phyloP scores from a whole-genome alignment of 2,329 filamentous ascomycete genomes.

The Fusarium sp. region DNA sequence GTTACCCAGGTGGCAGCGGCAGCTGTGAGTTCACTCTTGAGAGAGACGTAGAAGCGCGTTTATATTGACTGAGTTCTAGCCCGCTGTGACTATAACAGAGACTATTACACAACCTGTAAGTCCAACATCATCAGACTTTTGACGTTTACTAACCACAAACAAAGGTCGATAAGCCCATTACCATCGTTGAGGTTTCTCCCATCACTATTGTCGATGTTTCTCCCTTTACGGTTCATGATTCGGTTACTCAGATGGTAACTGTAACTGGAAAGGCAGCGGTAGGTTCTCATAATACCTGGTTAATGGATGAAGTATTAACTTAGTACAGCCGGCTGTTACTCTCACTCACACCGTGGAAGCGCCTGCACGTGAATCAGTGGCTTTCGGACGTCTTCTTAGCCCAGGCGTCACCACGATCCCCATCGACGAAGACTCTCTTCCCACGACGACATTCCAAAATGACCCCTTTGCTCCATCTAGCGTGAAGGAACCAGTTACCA shows the following conservation, averaged over 20 bases:
- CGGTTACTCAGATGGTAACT: constrained; percentile 26
- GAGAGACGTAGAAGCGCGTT: rapidly evolving
- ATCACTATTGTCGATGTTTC: constrained; percentile 30
- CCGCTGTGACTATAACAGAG: constrained; percentile 33
- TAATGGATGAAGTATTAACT: constrained; percentile 3
- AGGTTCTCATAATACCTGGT: neutral
- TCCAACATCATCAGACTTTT: neutral
- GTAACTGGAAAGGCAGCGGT: constrained; percentile 41
- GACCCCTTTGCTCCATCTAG: constrained; percentile 35
- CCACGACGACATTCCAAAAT: constrained; percentile 50
- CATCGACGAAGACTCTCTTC: constrained; percentile 46
- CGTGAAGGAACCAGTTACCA: constrained; percentile 11
- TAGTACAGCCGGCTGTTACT: constrained; percentile 33
- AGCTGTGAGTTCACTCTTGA: constrained; percentile 27
- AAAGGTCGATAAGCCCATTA: constrained; percentile 29
- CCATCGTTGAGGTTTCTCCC: constrained; percentile 34
- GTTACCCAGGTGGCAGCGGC: constrained; percentile 35
- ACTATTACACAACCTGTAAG: constrained; percentile 29
- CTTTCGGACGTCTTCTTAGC: constrained; percentile 7
- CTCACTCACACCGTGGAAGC: constrained; percentile 40
- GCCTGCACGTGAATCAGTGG: constrained; percentile 19
- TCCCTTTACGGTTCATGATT: constrained; percentile 7
- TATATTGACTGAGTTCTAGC: constrained; percentile 15
- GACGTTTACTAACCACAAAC: neutral
- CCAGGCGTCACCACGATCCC: constrained; percentile 53